Base-by-base conservation (phyloP, 495 filamentous ascomycete species). In the Aspergillus cavernicola region DNA sequence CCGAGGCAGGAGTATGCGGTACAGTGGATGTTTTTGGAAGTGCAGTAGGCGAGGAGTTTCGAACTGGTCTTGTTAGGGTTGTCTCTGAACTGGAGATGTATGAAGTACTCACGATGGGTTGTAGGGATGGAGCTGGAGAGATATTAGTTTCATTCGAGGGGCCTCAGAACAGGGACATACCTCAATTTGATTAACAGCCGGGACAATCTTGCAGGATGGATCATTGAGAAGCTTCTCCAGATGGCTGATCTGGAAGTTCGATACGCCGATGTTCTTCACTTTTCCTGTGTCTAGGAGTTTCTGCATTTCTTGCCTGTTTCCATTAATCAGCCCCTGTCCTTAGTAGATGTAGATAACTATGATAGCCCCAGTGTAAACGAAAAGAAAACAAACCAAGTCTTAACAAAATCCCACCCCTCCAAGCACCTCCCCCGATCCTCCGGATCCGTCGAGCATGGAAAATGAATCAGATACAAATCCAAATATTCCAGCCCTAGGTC, bases 381-480 rank as follows among this genome's bases (percentile, higher is more conserved):
- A n/a, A n/a, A n/a, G n/a, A n/a, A n/a, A 11, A 20, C 36, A 10
- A 23, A 51, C 48, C 48, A 51, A 29, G 48, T 51, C 18, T 33
- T 31, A 3, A 51, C 48, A 41, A 41, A 51, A 31, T 51, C 48
- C 48, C 48, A 51, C 18, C 29, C 36, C 23, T 1, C 2, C 16
- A 51, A 12, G 41, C 28, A 22, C 12, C 28, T 51, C 6, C 22
- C 6, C 6, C 48, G 36, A 51, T 51, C 48, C 10, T 32, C 26
- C 15, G 48, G 48, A 51, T 51, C 48, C 35, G 48, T 51, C 15
- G 48, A 52, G 19, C 49, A 52, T 7, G 49, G 49, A 18, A 52
- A 52, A 35, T 43, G 49, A 8, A 52, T 12, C 16, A 52, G 38
- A 24, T 33, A 52, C 26, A 52, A 16, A 22, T 52, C 49, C 24